Evolutionary conservation across 805 yeast genomes (phyloP).

Genomic region (Candida lessepsii): DNA sequence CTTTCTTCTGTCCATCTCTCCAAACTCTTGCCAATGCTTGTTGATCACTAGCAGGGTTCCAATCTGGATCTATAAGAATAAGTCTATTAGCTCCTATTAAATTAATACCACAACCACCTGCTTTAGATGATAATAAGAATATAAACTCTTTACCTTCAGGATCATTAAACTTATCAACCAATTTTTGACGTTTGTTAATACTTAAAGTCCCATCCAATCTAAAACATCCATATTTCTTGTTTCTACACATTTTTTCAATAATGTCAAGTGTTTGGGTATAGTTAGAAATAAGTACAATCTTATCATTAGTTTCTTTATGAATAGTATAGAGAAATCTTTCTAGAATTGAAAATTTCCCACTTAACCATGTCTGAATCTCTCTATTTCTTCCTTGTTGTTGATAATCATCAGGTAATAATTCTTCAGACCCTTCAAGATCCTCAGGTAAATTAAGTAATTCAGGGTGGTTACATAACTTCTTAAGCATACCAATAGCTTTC

Average conservation of each 20-base stretch:
- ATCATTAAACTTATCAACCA: constrained; percentile 88
- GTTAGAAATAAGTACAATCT: constrained; percentile 90
- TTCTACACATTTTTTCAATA: constrained; percentile 82
- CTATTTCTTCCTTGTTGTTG: constrained; percentile 55
- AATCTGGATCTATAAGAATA: constrained; percentile 84
- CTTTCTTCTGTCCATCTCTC: constrained; percentile 99
- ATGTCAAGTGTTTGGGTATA: constrained; percentile 93
- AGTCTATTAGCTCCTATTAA: constrained; percentile 94
- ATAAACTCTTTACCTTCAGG: constrained; percentile 87
- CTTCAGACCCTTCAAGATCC: constrained; percentile 70
- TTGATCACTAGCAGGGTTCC: constrained; percentile 99
- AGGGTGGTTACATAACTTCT: constrained; percentile 93
- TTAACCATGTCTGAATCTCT: constrained; percentile 74
- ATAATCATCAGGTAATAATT: constrained; percentile 74
- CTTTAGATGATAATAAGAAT: constrained; percentile 87
- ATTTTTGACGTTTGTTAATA: constrained; percentile 86
- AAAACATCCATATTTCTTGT: constrained; percentile 68
- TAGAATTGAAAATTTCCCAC: constrained; percentile 83
- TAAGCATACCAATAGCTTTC: constrained; percentile 83
- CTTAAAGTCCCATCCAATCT: constrained; percentile 92
- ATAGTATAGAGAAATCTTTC: constrained; percentile 82
- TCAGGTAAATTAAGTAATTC: constrained; percentile 73
- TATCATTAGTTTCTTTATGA: constrained; percentile 80
- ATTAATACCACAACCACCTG: constrained; percentile 98
- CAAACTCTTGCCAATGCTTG: constrained; percentile 97